These are phyloP conservation scores for Neurospora sp. DNA, from an alignment of 495 filamentous ascomycete genomes.

Conservation along the genomic window DNA sequence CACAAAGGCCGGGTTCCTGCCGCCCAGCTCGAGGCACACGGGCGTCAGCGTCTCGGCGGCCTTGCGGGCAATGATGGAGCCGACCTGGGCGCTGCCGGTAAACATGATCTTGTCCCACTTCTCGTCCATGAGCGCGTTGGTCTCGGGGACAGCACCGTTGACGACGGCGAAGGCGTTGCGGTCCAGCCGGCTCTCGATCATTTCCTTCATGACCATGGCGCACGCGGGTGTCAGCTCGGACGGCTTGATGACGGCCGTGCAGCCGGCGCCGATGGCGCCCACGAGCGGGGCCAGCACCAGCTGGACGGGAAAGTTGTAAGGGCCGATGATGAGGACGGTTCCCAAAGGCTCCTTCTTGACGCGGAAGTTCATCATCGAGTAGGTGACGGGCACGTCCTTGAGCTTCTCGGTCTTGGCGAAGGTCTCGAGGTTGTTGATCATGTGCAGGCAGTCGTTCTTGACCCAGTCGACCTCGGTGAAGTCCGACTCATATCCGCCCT, in stretches of 20 bases:
- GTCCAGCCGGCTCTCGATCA: slow-evolving; percentile 66
- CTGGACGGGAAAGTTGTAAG: slow-evolving; percentile 88
- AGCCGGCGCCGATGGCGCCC: slow-evolving; percentile 86
- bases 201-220: slow-evolving; percentile 68
- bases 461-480: slow-evolving; percentile 64
- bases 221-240: slow-evolving; percentile 68
- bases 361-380: slow-evolving; percentile 56
- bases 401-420: slow-evolving; percentile 77
- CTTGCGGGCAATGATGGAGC: slow-evolving; percentile 80
- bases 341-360: slow-evolving; percentile 88
- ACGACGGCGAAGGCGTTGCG: slow-evolving; percentile 64
- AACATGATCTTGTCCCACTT: slow-evolving; percentile 99
- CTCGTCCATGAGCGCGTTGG: slow-evolving; percentile 68
- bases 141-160: slow-evolving; percentile 73
- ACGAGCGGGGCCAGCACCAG: slow-evolving; percentile 68
- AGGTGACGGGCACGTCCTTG: slow-evolving; percentile 54
- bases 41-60: slow-evolving; percentile 89
- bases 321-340: slow-evolving; percentile 72
- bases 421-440: slow-evolving; percentile 61
- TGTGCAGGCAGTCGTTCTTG: slow-evolving; percentile 68
- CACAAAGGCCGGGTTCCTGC: slow-evolving; percentile 82
- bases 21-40: slow-evolving; percentile 80
- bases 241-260: slow-evolving; percentile 82
- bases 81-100: slow-evolving; percentile 69
- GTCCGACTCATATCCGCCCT: slow-evolving; percentile 57